Evolutionary conservation across 192 early-diverging fungal species (phyloP).

Genomic region (Geranomyces michiganensis): DNA sequence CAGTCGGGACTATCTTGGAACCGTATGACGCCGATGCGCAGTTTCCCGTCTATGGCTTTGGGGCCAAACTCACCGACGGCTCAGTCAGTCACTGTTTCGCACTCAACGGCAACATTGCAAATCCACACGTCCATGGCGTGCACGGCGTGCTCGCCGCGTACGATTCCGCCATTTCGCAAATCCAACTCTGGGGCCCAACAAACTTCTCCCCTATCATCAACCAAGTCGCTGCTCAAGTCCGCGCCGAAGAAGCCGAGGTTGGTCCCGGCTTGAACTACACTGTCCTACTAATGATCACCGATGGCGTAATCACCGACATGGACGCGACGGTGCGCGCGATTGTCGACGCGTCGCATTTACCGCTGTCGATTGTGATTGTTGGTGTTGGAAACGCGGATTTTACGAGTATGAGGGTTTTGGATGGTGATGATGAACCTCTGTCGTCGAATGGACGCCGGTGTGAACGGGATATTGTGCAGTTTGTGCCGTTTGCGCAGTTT

Average conservation of each 20-base stretch:
- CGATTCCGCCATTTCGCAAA: conserved; percentile 36
- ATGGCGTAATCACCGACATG: conserved; percentile 22
- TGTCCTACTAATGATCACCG: conserved; percentile 21
- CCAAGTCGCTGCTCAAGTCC: conserved; percentile 15
- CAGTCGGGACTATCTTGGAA: conserved; percentile 52
- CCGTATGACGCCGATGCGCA: conserved; percentile 54
- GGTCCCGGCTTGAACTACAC: conserved; percentile 15
- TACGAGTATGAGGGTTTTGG: conserved; percentile 51
- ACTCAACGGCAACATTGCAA: conserved; percentile 32
- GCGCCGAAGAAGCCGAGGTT: background rate
- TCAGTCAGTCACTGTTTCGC: conserved; percentile 52
- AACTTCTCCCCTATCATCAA: conserved; percentile 55
- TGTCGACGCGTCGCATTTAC: conserved; percentile 42
- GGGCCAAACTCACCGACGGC: conserved; percentile 45
- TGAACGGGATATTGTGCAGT: conserved; percentile 61
- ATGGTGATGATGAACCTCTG: conserved; percentile 48
- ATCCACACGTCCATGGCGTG: conserved; percentile 59
- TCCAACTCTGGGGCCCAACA: conserved; percentile 55
- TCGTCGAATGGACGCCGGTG: conserved; percentile 14
- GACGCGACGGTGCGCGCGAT: conserved; percentile 50
- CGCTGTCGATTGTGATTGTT: conserved; percentile 60
- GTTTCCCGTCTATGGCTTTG: conserved; percentile 62
- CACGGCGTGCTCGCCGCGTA: conserved; percentile 54
- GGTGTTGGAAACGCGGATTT: conserved; percentile 60
- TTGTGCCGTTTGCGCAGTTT: conserved; percentile 53